A percentile compares a stretch with the other conserved stretches of the same genome.
Evolutionary conservation across 106 monocot species (phyloP).

Genomic region (Narthecium ossifragum): DNA sequence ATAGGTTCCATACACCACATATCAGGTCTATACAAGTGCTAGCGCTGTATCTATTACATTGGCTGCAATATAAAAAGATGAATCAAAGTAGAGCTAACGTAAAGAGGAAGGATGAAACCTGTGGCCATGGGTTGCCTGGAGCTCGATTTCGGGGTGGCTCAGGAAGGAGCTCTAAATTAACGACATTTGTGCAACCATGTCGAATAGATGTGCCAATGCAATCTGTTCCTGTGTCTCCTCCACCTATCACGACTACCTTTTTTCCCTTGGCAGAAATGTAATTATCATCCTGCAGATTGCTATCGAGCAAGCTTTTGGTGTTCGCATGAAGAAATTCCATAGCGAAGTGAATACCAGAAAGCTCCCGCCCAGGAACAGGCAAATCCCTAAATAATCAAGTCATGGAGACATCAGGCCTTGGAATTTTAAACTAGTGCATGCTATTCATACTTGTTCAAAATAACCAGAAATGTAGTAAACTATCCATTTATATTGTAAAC

Average conservation of each 20-base stretch:
- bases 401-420: too few species aligned
- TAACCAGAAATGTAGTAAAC: too few species aligned
- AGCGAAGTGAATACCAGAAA: slow-evolving; percentile 86
- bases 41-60: too few species aligned
- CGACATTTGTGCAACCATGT: slow-evolving; percentile 73
- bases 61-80: too few species aligned
- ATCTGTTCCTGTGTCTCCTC: slow-evolving; percentile 98
- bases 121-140: slow-evolving; percentile 94
- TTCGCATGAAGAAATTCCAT: slow-evolving; percentile 99
- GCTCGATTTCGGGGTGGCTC: slow-evolving; percentile 78
- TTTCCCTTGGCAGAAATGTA: slow-evolving; percentile 94
- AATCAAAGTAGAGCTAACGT: too few species aligned
- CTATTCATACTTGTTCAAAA: too few species aligned
- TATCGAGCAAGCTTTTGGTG: slow-evolving; percentile 97
- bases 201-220: slow-evolving; percentile 96
- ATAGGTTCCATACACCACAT: too few species aligned
- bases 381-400: too few species aligned
- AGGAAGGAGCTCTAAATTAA: slow-evolving; percentile 88
- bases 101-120: slow-evolving; percentile 35
- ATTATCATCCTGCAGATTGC: slow-evolving; percentile 75
- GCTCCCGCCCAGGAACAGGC: slow-evolving; percentile 74
- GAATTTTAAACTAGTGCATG: too few species aligned
- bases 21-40: too few species aligned
- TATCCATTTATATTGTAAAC: too few species aligned
- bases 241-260: slow-evolving; percentile 96